Evolutionary conservation across 2,329 filamentous ascomycete genomes (phyloP).

Genomic region (Fusarium sp.): DNA sequence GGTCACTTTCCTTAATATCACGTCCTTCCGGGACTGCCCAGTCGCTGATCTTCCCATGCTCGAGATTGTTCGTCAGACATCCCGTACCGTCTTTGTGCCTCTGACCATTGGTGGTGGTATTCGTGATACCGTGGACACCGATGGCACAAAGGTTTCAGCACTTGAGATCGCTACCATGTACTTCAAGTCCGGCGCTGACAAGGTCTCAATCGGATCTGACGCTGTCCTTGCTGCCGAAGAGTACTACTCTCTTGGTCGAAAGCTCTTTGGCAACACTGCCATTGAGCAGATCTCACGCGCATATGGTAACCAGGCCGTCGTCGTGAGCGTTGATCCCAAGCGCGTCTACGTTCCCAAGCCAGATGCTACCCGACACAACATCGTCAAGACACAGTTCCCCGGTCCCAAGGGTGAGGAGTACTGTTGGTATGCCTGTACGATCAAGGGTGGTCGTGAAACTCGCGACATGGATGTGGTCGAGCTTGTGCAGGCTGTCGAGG

Average conservation of each 20-base stretch:
- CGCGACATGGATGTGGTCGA: conserved; percentile 93
- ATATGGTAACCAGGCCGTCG: conserved; percentile 96
- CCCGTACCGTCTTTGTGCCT: conserved; percentile 93
- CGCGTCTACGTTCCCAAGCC: conserved; percentile 84
- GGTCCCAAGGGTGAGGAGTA: conserved; percentile 82
- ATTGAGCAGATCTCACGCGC: conserved; percentile 95
- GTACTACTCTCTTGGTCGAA: conserved; percentile 79
- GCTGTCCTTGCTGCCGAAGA: conserved; percentile 93
- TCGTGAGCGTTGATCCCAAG: conserved; percentile 94
- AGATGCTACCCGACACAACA: conserved; percentile 78
- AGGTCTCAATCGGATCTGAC: conserved; percentile 96
- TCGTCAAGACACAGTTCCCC: conserved; percentile 74
- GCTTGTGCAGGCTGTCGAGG: conserved; percentile 88
- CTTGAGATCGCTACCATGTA: conserved; percentile 96
- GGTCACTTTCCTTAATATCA: conserved; percentile 98
- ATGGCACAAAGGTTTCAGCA: conserved; percentile 87
- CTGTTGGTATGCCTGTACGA: conserved; percentile 98
- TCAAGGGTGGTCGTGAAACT: conserved; percentile 95
- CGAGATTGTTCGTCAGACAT: conserved; percentile 87
- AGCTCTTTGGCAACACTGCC: conserved; percentile 82
- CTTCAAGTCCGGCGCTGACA: conserved; percentile 96
- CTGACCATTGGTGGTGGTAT: conserved; percentile 97
- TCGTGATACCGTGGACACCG: conserved; percentile 88
- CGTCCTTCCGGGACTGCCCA: conserved; percentile 95
- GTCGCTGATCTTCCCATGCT: conserved; percentile 95